Percentiles rank a stretch among this genome's conserved stretches.
phyloP scores from a whole-genome alignment of 179 eudicot species.

The Spinacia oleracea region DNA sequence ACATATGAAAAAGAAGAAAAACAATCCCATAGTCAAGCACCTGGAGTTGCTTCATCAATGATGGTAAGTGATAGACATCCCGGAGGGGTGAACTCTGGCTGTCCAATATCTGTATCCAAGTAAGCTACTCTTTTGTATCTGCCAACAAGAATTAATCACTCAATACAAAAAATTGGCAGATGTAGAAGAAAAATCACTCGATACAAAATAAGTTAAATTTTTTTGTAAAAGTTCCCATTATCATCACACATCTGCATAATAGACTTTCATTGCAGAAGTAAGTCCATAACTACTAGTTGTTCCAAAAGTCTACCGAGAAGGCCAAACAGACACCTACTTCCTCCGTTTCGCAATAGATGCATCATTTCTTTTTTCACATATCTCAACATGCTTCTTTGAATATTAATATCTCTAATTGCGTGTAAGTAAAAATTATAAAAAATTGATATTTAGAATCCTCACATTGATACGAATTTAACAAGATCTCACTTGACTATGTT shows the following conservation, averaged over 20 bases:
- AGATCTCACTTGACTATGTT: too few species aligned
- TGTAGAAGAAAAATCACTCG: neutral
- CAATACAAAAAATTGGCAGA: neutral
- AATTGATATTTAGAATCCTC: too few species aligned
- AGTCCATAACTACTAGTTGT: neutral
- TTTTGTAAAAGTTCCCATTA: neutral
- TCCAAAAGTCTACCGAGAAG: neutral
- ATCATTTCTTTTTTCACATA: too few species aligned
- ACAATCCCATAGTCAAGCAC: constrained; percentile 32
- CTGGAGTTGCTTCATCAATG: constrained; percentile 69
- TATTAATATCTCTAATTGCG: too few species aligned
- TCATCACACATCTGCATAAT: neutral
- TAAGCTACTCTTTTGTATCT: constrained; percentile 78
- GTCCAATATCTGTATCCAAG: constrained; percentile 96
- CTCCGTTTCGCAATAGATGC: too few species aligned
- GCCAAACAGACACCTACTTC: neutral
- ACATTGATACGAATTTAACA: too few species aligned
- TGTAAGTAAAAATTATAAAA: too few species aligned
- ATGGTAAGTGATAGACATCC: constrained; percentile 80
- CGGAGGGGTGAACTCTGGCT: constrained; percentile 95
- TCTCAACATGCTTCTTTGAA: too few species aligned
- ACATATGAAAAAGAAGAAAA: neutral
- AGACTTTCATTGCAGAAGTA: neutral
- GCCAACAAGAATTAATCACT: constrained; percentile 22
- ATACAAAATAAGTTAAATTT: neutral